phyloP scores from a whole-genome alignment of 179 eudicot species.

The Sideroxylon spinosum region DNA sequence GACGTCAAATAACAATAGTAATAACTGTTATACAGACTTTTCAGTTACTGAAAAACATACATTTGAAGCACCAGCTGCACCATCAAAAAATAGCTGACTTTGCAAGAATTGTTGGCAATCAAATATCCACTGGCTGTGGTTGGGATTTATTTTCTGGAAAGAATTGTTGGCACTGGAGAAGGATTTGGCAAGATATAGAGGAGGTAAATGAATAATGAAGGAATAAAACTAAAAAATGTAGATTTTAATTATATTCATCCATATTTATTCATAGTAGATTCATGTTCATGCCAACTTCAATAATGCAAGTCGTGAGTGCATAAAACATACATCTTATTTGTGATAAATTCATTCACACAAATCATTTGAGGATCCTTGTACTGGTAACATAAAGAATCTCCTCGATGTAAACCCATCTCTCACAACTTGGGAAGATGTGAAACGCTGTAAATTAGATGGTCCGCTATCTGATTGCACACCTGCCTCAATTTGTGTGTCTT shows the following conservation, averaged over 20 bases:
- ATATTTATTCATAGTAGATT: neutral
- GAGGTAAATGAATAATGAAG: neutral
- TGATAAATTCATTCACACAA: neutral
- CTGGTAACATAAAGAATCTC: neutral
- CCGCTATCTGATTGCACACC: neutral
- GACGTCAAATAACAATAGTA: neutral
- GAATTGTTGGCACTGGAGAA: slow-evolving; percentile 1
- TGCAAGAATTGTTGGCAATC: slow-evolving; percentile 26
- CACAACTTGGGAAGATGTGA: neutral
- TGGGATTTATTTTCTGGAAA: neutral
- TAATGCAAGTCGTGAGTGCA: neutral
- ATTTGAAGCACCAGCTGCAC: slow-evolving; percentile 22
- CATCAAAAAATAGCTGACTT: slow-evolving; percentile 24
- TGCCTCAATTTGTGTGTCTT: neutral
- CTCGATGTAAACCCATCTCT: neutral
- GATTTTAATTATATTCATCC: neutral
- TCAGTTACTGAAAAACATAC: slow-evolving; percentile 20
- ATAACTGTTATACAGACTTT: neutral
- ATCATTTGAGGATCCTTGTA: slow-evolving; percentile 3
- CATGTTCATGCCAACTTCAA: neutral
- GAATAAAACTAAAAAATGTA: neutral
- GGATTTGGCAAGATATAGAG: neutral
- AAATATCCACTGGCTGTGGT: slow-evolving; percentile 9
- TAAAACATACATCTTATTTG: slow-evolving; percentile 1
- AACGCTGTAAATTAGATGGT: neutral